A percentile compares a stretch with the other conserved stretches of the same genome.
phyloP scores from a whole-genome alignment of 2,329 filamentous ascomycete genomes.

The Arachnopeziza araneosa region DNA sequence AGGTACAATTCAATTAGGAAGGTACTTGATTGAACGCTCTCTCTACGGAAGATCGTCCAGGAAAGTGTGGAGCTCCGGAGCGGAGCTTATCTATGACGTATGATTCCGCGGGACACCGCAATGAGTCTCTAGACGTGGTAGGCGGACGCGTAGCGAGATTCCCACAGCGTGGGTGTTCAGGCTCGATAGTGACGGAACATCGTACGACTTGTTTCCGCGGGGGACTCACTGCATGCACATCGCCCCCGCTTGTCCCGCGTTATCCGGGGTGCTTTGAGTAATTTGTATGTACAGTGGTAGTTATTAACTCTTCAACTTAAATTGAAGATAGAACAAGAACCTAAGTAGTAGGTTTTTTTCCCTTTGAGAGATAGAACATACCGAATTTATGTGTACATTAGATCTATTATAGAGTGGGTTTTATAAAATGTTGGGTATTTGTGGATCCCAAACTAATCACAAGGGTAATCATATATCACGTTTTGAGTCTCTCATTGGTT shows the following conservation, averaged over 20 bases:
- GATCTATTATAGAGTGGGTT: not conserved
- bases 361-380: not conserved
- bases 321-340: not conserved
- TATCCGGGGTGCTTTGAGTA: not conserved
- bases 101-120: too few species aligned
- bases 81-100: not conserved
- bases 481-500: not conserved
- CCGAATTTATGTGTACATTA: not conserved
- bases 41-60: not conserved
- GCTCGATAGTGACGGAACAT: too few species aligned
- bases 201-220: not conserved
- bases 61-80: not conserved
- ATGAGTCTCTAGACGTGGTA: too few species aligned
- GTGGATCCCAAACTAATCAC: not conserved
- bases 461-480: not conserved
- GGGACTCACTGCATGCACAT: not conserved
- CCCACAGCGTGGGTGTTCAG: too few species aligned
- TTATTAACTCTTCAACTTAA: not conserved
- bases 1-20: not conserved
- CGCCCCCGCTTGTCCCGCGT: not conserved
- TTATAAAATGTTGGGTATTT: not conserved
- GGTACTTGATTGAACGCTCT: not conserved
- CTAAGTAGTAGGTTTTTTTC: not conserved
- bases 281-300: not conserved
- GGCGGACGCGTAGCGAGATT: too few species aligned